A percentile compares a stretch with the other conserved stretches of the same genome.
phyloP scores from a whole-genome alignment of 106 monocot genomes.

The Allium fistulosum region DNA sequence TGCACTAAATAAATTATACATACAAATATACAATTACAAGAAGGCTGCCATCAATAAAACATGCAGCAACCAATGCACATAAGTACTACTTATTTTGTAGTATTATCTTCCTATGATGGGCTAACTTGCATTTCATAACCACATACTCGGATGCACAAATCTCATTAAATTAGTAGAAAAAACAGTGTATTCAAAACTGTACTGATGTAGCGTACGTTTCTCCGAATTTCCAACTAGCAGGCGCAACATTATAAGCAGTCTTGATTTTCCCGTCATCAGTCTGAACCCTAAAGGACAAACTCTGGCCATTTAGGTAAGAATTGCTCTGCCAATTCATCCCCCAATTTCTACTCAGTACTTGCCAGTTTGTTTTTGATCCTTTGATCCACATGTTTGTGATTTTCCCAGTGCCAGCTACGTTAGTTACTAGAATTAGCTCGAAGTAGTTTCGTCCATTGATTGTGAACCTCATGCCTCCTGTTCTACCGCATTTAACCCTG shows the following conservation, averaged over 20 bases:
- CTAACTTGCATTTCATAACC: background rate
- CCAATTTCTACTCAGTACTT: conserved; percentile 64
- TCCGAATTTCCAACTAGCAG: conserved; percentile 50
- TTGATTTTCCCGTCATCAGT: conserved; percentile 30
- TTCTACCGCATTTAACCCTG: conserved; percentile 39
- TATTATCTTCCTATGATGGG: background rate
- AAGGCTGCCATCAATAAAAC: background rate
- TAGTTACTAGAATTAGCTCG: conserved; percentile 37
- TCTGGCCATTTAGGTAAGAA: conserved; percentile 34
- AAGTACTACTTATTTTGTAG: background rate
- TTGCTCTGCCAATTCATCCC: conserved; percentile 54
- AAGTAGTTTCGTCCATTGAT: conserved; percentile 55
- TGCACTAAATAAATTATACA: too few relatives aligned
- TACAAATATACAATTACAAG: too few relatives aligned
- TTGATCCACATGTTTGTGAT: conserved; percentile 41
- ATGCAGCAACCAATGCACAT: background rate
- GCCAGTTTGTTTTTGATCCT: conserved; percentile 40
- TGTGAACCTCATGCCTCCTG: conserved; percentile 49
- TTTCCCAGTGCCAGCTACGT: conserved; percentile 46
- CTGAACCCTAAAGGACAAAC: conserved; percentile 53
- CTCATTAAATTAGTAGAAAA: background rate
- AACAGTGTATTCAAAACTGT: conserved; percentile 13
- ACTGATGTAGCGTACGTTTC: conserved; percentile 24
- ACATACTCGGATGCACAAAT: background rate
- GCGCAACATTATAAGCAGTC: conserved; percentile 34